Evolutionary conservation across 2,329 filamentous ascomycete genomes (phyloP), one percentile per base, ranked within the genome.

Genomic region (Sporothrix variecibatus): DNA sequence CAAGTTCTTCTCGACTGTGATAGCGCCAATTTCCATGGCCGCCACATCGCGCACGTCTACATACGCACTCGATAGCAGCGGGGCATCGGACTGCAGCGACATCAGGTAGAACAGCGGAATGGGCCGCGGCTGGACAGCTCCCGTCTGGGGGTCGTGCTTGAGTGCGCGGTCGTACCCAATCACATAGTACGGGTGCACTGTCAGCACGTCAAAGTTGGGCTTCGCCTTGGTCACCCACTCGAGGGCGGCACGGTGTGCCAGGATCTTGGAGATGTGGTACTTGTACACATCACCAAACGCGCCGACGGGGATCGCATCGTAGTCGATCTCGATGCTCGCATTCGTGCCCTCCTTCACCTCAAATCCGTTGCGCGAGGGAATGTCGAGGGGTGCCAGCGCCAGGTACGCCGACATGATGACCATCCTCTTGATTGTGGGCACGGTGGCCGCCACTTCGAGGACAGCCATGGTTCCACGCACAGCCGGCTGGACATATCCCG

Each of bases 231-330:
- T 69, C 2, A 71, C 46, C 64, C 72, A 77, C 1, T 76, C 73
- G 38, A 75, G 58, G 17, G 72, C 71, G 38, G 70, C 70, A 8
- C 67, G 69, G 64, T 77, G 75, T 17, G 75, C 75, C 38, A 74
- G n/a, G 12, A 72, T 15, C 72, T 77, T 82, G 74, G 76, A 78
- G 3, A 78, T 77, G 64, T 78, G 75, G 78, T 82, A 82, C 53
- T 79, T 81, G 34, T 73, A 53, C 7, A 77, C 75, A 7, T 77
- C 77, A 28, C 69, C 67, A 28, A 75, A 76, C 15, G 65, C 65
- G 1, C 77, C 76, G 1, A 84, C 82, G n/a, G 71, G 49, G 38
- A 70, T 3, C 40, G 51, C 51, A 3, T 53, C 51, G 12, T 20
- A 17, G 11, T 53, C 51, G 5, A 53, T 8, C 20, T 7, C 51